Percentiles rank a stretch among this genome's conserved stretches.
Conservation (phyloP, 2,329 filamentous ascomycete species). For the Fusarium keratoplasticum region DNA sequence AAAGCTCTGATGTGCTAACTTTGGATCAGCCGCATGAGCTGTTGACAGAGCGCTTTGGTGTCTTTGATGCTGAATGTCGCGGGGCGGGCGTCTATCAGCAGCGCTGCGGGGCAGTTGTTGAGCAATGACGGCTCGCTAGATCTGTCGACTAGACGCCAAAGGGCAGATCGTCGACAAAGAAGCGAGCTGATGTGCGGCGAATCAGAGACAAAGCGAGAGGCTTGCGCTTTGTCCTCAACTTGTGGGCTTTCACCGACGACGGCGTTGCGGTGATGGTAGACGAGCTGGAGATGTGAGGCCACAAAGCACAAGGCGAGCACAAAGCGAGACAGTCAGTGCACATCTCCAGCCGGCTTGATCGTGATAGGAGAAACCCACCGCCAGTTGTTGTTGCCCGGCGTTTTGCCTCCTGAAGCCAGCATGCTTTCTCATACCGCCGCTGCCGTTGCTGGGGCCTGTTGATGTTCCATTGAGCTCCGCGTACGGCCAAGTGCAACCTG, state of each 20-base stretch:
- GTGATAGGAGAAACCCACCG: neutral
- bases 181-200: neutral
- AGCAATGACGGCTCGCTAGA: conserved; percentile 4
- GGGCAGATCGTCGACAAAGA: conserved; percentile 12
- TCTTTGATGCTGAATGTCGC: conserved; percentile 26
- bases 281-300: neutral
- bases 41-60: conserved; percentile 7
- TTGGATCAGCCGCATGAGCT: conserved; percentile 33
- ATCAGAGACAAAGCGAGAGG: conserved; percentile 7
- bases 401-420: neutral
- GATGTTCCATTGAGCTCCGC: conserved; percentile 31
- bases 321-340: neutral
- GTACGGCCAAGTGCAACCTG: conserved; percentile 32
- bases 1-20: conserved; percentile 35
- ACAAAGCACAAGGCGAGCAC: neutral
- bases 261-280: neutral
- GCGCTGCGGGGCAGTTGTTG: conserved; percentile 12
- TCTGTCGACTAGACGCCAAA: conserved; percentile 16
- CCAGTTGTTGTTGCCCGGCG: neutral
- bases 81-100: conserved; percentile 24
- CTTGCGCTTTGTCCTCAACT: conserved; percentile 11
- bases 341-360: neutral
- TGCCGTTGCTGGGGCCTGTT: conserved; percentile 22
- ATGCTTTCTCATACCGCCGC: conserved; percentile 11
- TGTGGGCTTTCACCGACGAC: neutral